Evolutionary conservation across 108 stramenopile genomes (phyloP), one percentile per base, ranked within the genome.

Genomic region (Pseudonitzschia multistriata): DNA sequence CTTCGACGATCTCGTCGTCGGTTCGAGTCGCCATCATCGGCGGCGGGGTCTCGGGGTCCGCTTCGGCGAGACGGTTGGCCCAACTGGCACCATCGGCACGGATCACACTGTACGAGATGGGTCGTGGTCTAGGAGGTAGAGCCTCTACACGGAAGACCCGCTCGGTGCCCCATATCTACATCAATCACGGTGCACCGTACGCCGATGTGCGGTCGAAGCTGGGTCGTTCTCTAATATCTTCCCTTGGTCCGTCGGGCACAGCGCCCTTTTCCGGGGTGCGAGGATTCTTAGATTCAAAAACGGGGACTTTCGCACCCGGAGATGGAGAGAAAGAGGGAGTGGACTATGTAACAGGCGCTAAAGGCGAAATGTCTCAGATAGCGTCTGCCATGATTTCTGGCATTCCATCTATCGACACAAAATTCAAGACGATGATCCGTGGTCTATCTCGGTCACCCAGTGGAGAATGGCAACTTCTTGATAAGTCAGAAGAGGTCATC

Each of bases 21-120:
- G 27, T 55, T 55, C 24, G 57, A 30, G 57, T 59, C 19, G 57
- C 57, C 57, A 59, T 59, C 34, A 59, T 59, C 57, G 57, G 57
- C 0, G 57, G 57, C 14, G 57, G 57, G n/a, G 7, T 59, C 3
- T 30, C 57, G 57, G 57, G 57, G 14, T 59, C 33, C 35, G 57
- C 57, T 11, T 59, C 57, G 0, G 57, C 57, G 19, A 31, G 57
- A 21, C 29, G 57, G 1, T 19, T 59, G 0, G 57, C 57, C 29
- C 57, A 59, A 59, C 31, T 59, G 35, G 21, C 24, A 11, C 57
- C 57, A 33, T n/a, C 57, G 6, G 57, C 57, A 35, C 11, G 35
- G 19, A 59, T 59, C 35, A 59, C 57, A 0, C 3, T 59, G 6
- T 59, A 59, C 19, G 57, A 59, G 21, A 59, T 59, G 8, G 57